Conservation (phyloP, 2,329 filamentous ascomycete genomes). For the Aspergillus sp. region DNA sequence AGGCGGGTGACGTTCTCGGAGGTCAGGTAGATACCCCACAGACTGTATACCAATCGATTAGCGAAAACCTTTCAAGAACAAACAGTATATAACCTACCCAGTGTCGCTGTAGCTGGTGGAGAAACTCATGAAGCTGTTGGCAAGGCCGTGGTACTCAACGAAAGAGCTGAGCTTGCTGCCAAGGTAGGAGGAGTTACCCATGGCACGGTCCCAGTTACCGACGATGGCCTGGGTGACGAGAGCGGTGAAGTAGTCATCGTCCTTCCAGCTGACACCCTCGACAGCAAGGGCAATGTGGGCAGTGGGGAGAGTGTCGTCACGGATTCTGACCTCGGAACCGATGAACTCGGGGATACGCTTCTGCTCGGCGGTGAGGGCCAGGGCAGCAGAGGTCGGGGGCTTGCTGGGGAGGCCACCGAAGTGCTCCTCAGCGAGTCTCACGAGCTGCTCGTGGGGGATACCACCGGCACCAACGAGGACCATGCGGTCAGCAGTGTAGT, state of each 20-base stretch:
- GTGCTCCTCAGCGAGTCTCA: constrained; percentile 95
- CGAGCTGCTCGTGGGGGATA: constrained; percentile 88
- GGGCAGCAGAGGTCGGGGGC: constrained; percentile 72
- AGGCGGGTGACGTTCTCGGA: constrained; percentile 83
- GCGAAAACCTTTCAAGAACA: constrained; percentile 16
- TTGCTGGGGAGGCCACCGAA: constrained; percentile 77
- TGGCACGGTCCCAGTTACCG: constrained; percentile 98
- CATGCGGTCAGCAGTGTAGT: constrained; percentile 99
- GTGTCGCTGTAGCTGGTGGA: constrained; percentile 99
- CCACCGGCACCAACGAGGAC: constrained; percentile 95
- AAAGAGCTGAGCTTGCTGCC: constrained; percentile 97
- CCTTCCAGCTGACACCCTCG: constrained; percentile 99
- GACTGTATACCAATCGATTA: constrained; percentile 55
- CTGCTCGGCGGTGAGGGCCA: constrained; percentile 68
- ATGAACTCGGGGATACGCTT: constrained; percentile 94
- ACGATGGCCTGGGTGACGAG: constrained; percentile 98
- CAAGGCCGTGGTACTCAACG: constrained; percentile 90
- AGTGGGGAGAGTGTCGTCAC: constrained; percentile 92
- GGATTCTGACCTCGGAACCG: constrained; percentile 91
- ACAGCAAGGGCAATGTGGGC: constrained; percentile 98
- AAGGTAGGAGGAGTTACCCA: constrained; percentile 95
- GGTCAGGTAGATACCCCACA: constrained; percentile 99
- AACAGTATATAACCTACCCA: constrained; percentile 63
- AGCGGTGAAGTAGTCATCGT: constrained; percentile 98
- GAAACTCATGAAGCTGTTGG: constrained; percentile 99